Base-by-base conservation (phyloP, 2,329 filamentous ascomycete genomes). In the Zalaria sp. region DNA sequence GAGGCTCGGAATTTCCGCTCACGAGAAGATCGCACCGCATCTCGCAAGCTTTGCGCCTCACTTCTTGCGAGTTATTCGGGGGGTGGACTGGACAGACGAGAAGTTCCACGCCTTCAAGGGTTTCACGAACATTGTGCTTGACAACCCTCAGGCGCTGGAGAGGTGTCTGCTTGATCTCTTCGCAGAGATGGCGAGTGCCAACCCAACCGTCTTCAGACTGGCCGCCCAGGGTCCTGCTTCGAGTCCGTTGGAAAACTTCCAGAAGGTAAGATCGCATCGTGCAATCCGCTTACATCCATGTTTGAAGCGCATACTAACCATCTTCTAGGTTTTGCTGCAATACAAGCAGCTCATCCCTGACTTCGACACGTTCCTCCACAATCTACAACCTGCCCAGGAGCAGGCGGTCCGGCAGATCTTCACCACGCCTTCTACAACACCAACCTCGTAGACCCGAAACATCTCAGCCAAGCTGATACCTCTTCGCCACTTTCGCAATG, bases 51-150 rank as follows among this genome's bases (percentile, higher is more conserved):
- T 93, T 58, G 86, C 89, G 0, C 77, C 81, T 31, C 76, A 83
- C 31, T 96, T 95, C 66, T 64, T 98, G 41, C 71, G 69, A 40
- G 77, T 81, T 3, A 93, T 98, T 74, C 75, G 77, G 46, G 83
- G 86, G 48, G 81, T 96, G 28, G 81, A 86, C 40, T 81, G 84
- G 54, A 89, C 86, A 2, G 84, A 93, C 46, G 91, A 98, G 63
- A 98, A 98, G 65, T 86, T 83, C 1, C 88, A 88, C 26, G 89
- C 91, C 0, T 85, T 96, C 59, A 79, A 85, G 53, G 91, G 91
- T 0, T 95, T 98, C 64, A 83, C 84, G 42, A 73, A 82, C 51
- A 74, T 93, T 38, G 83, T 96, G 3, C 74, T 83, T 47, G 77
- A 79, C 55, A 96, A 96, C 54, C 91, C 91, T 1, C 77, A 87